Base-by-base conservation (phyloP, 768 basidiomycete species). In the Pleurotus salmoneostramineus region DNA sequence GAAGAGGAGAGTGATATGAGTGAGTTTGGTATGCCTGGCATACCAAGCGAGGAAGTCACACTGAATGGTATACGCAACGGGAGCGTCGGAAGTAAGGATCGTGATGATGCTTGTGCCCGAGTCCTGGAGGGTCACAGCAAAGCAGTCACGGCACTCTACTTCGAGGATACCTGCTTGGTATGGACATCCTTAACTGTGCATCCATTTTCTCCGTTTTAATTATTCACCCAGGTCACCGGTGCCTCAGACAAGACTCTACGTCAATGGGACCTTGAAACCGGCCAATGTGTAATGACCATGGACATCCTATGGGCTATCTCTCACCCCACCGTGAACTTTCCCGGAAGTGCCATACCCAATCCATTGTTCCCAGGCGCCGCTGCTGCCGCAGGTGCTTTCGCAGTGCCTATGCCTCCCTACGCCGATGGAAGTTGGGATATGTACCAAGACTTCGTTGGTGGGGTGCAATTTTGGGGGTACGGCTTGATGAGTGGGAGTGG, bases 291-390 rank as follows among this genome's bases (percentile, higher is more conserved):
- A 47, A 88, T 97, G 78, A 96, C 96, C 21, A 99, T 99, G 97
- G 97, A 99, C 71, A 97, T 99, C 62, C 85, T 99, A 27, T 99
- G 97, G 97, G 97, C 96, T 2, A 96, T 98, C 63, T 94, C 93
- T 7, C 96, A 98, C 72, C 87, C 94, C 2, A 80, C 87, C 40
- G 68, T 74, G 27, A 65, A 77, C 8, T 69, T 70, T 12, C 67
- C 80, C 17, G 73, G 77, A 14, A 69, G 64, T 45, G 70, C 72
- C 1, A 58, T 81, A 34, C 71, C 80, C 6, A 76, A 70, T 59
- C 76, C 75, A 60, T 65, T 80, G 12, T 82, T 87, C 64, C 72
- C 84, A 31, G 80, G 82, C 17, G 69, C 81, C 1, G 72, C 81
- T 0, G 81, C 84, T 0, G 78, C 83, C 1, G 76, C 83, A 11